Evolutionary conservation across 2,329 filamentous ascomycete species (phyloP), one percentile per base, ranked within the genome.

Genomic region (Colletotrichum echinochloae): DNA sequence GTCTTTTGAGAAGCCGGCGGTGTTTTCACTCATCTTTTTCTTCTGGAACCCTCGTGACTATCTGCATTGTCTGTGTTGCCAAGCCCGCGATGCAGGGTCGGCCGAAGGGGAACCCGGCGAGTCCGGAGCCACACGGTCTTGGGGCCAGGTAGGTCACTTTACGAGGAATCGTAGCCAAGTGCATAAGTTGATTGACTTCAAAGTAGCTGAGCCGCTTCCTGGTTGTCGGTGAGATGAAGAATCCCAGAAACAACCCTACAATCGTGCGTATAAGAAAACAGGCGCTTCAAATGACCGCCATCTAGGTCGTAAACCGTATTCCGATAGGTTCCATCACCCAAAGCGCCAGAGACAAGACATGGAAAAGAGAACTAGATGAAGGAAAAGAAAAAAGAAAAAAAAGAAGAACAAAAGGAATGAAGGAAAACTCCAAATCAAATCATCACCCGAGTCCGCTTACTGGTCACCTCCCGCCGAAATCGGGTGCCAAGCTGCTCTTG

Each of bases 401-500:
- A n/a, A n/a, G n/a, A n/a, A n/a, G n/a, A n/a, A n/a, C n/a, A n/a
- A n/a, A n/a, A n/a, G n/a, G n/a, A n/a, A n/a, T n/a, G n/a, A n/a
- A n/a, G n/a, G n/a, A n/a, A n/a, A n/a, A n/a, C n/a, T n/a, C n/a
- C n/a, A n/a, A n/a, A n/a, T n/a, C 28, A 23, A 23, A 46, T 7
- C 16, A 5, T 23, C 44, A 28, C n/a, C n/a, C n/a, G n/a, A n/a
- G 8, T 9, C 30, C n/a, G 8, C 9, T 33, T 33, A 6, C 12
- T 23, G 2, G 3, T 18, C 28, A 33, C 9, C 18, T 54, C 14
- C 20, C 35, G 18, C 52, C 5, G 23, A 70, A 68, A 41, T 57
- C 48, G 14, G 72, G 71, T 8, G 72, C 52, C 54, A 77, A 70
- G 23, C 68, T 75, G 46, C 77, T 78, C 59, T 73, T 76, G 9